phyloP scores from a whole-genome alignment of 208 protist genomes.

The Crithidia expoeki region DNA sequence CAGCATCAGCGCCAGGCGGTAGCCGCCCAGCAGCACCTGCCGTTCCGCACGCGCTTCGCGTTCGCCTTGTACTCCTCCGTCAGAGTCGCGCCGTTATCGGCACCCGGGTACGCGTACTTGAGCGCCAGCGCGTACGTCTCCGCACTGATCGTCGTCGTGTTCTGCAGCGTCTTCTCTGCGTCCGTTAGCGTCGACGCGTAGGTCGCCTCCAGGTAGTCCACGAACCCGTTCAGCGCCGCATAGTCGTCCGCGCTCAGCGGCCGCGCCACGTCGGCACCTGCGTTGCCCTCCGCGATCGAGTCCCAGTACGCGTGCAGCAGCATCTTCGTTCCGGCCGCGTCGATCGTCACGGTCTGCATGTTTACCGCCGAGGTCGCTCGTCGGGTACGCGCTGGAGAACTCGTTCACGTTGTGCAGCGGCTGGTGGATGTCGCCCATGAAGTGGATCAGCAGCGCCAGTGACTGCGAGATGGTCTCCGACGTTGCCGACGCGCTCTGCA shows the following conservation, averaged over 20 bases:
- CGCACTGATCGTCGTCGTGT: not conserved
- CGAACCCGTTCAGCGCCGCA: slow-evolving; percentile 33
- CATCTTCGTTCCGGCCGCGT: slow-evolving; percentile 28
- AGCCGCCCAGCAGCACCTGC: slow-evolving; percentile 24
- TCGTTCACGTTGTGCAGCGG: slow-evolving; percentile 42
- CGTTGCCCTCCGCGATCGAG: slow-evolving; percentile 41
- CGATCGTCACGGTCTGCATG: slow-evolving; percentile 26
- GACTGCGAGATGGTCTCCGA: slow-evolving; percentile 18
- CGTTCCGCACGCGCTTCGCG: slow-evolving; percentile 22
- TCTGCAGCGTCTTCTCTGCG: slow-evolving; percentile 15
- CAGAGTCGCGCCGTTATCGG: slow-evolving; percentile 31
- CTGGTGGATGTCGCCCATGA: slow-evolving; percentile 52
- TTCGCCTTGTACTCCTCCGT: slow-evolving; percentile 35
- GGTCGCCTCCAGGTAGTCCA: slow-evolving; percentile 43
- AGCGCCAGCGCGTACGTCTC: slow-evolving; percentile 15
- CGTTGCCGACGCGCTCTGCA: slow-evolving; percentile 7
- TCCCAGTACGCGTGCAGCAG: slow-evolving; percentile 64
- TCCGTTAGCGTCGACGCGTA: slow-evolving; percentile 43
- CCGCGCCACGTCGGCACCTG: slow-evolving; percentile 15
- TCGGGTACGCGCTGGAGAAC: slow-evolving; percentile 41
- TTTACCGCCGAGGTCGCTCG: slow-evolving; percentile 60
- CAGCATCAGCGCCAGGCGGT: slow-evolving; percentile 33
- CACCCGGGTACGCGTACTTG: slow-evolving; percentile 40
- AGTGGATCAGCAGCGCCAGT: slow-evolving; percentile 54
- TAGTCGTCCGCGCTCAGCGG: slow-evolving; percentile 40